Conservation (phyloP, 2,329 filamentous ascomycete species). For the Dactylonectria estremocensis region DNA sequence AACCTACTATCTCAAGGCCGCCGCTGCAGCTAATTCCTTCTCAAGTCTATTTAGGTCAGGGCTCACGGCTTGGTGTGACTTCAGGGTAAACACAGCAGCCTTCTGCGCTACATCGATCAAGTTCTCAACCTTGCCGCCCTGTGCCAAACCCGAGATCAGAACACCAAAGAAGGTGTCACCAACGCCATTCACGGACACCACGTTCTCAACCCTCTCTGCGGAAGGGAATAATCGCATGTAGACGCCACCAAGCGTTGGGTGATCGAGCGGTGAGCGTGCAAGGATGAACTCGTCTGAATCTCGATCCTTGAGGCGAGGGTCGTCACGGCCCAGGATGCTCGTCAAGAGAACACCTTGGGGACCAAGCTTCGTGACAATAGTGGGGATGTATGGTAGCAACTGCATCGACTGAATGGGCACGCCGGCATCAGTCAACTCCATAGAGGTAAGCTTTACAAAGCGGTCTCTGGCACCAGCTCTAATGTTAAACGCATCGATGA, state of each 20-base stretch:
- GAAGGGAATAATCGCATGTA: slow-evolving; percentile 85
- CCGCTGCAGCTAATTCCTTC: slow-evolving; percentile 52
- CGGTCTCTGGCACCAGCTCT: slow-evolving; percentile 77
- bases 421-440: slow-evolving; percentile 81
- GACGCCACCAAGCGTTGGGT: slow-evolving; percentile 77
- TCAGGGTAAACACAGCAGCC: slow-evolving; percentile 85
- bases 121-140: slow-evolving; percentile 69
- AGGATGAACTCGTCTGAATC: slow-evolving; percentile 80
- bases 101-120: slow-evolving; percentile 86
- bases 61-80: slow-evolving; percentile 81
- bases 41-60: slow-evolving; percentile 66
- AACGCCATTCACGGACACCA: slow-evolving; percentile 93
- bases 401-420: slow-evolving; percentile 88
- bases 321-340: slow-evolving; percentile 76
- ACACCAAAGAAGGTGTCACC: slow-evolving; percentile 95
- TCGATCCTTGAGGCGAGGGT: slow-evolving; percentile 75
- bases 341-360: slow-evolving; percentile 82
- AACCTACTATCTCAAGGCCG: slow-evolving; percentile 29
- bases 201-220: slow-evolving; percentile 75
- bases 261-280: slow-evolving; percentile 69
- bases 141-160: slow-evolving; percentile 82
- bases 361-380: slow-evolving; percentile 88
- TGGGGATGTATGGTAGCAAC: slow-evolving; percentile 89
- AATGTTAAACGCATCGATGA: slow-evolving; percentile 86
- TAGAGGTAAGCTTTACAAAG: slow-evolving; percentile 78